Percentiles rank a stretch among this genome's conserved stretches.
phyloP scores from a whole-genome alignment of 2,329 filamentous ascomycete species.

The Apiospora pterosperma region DNA sequence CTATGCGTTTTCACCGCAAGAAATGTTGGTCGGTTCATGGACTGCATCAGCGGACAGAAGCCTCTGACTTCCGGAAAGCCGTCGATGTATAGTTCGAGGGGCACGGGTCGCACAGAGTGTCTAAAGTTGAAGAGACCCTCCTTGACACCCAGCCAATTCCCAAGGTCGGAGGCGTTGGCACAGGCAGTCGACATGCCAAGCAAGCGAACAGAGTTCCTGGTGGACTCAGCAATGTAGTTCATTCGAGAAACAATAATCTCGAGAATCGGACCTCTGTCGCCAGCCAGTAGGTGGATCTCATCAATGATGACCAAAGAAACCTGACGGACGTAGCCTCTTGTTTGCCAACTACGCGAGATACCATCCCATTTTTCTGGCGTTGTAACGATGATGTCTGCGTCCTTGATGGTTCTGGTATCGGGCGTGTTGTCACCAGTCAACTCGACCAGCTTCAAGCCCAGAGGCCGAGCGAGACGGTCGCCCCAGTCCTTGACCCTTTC shows the following conservation, averaged over 20 bases:
- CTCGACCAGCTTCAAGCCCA: slow-evolving; percentile 89
- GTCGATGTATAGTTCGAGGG: slow-evolving; percentile 94
- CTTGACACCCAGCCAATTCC: slow-evolving; percentile 95
- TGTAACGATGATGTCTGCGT: slow-evolving; percentile 96
- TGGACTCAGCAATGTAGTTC: slow-evolving; percentile 98
- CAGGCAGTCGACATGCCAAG: slow-evolving; percentile 99
- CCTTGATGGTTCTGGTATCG: slow-evolving; percentile 89
- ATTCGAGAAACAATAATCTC: slow-evolving; percentile 94
- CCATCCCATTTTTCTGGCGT: slow-evolving; percentile 99
- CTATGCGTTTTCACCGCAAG: slow-evolving; percentile 95
- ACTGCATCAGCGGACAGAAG: slow-evolving; percentile 97
- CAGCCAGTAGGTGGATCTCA: slow-evolving; percentile 95
- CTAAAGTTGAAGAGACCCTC: slow-evolving; percentile 95
- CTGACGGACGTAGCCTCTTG: slow-evolving; percentile 90
- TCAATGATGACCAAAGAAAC: slow-evolving; percentile 97
- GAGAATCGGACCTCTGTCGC: slow-evolving; percentile 93
- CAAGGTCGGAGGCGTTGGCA: slow-evolving; percentile 90
- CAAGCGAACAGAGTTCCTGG: slow-evolving; percentile 81
- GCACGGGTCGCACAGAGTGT: slow-evolving; percentile 94
- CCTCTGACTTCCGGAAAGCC: slow-evolving; percentile 93
- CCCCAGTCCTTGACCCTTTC: slow-evolving; percentile 97
- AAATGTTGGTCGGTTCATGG: slow-evolving; percentile 97
- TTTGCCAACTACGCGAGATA: slow-evolving; percentile 98
- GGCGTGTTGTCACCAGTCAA: slow-evolving; percentile 97
- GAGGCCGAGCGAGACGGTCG: slow-evolving; percentile 71